These are phyloP conservation scores for Penicillium rolfsii DNA, from an alignment of 2,329 filamentous ascomycete genomes.

Conservation along the genomic window DNA sequence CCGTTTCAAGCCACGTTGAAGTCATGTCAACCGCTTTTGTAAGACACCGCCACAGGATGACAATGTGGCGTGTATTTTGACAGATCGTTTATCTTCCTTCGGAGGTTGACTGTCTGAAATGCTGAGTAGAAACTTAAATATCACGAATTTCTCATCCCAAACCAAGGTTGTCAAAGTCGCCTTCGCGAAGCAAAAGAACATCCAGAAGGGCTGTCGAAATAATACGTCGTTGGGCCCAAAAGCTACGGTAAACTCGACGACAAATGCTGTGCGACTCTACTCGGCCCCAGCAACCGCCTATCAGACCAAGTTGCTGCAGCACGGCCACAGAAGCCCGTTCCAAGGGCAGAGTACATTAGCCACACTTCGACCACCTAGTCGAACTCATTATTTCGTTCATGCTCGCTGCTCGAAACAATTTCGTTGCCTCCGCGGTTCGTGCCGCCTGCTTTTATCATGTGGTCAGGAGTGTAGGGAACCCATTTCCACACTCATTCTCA, in stretches of 20 bases:
- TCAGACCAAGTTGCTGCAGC: slow-evolving; percentile 6
- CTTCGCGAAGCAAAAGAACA: neutral
- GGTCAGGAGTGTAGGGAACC: neutral
- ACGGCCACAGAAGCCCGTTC: slow-evolving; percentile 20
- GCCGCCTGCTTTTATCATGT: slow-evolving; percentile 8
- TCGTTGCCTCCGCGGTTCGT: slow-evolving; percentile 17
- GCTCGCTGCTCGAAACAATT: neutral
- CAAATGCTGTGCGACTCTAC: neutral
- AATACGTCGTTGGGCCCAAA: too few relatives aligned
- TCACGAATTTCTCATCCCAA: neutral
- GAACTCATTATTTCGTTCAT: neutral
- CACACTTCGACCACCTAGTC: neutral
- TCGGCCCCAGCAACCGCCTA: slow-evolving; percentile 15
- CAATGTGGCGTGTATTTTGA: neutral
- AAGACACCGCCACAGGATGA: neutral
- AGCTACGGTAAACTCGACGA: too few relatives aligned
- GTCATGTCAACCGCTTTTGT: neutral
- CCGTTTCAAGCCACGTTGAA: neutral
- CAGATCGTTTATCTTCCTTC: neutral
- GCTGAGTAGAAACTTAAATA: neutral
- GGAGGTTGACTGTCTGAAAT: neutral
- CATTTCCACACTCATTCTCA: slow-evolving; percentile 3
- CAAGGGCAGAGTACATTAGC: neutral
- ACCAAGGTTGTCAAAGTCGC: neutral
- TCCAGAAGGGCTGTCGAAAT: neutral